phyloP scores from a whole-genome alignment of 2,329 filamentous ascomycete species.

The Fusarium continuum region DNA sequence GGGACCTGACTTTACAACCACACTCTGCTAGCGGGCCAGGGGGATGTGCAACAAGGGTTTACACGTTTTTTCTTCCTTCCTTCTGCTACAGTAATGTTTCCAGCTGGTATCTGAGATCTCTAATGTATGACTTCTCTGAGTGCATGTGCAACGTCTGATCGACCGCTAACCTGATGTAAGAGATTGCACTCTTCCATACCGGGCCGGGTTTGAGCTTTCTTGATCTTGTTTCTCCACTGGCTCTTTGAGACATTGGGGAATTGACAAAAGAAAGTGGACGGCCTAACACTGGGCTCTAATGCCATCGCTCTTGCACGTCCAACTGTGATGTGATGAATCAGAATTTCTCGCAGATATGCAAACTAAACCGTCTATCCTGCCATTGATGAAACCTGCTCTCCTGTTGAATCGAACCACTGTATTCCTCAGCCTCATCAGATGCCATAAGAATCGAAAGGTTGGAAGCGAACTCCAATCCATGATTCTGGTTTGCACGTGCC shows the following conservation, averaged over 20 bases:
- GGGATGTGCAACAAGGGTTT: conserved; percentile 41
- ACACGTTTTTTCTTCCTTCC: conserved; percentile 23
- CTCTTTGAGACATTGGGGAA: neutral
- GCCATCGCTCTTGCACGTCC: neutral
- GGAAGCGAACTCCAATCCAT: conserved; percentile 27
- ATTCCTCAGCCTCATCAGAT: conserved; percentile 41
- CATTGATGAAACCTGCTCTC: conserved; percentile 23
- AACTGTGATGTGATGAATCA: conserved; percentile 33
- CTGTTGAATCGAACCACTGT: conserved; percentile 37
- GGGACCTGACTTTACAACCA: conserved; percentile 24
- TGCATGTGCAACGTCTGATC: conserved; percentile 39
- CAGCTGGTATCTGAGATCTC: conserved; percentile 30
- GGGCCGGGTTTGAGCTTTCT: conserved; percentile 36
- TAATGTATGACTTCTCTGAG: conserved; percentile 15
- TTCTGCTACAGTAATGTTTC: conserved; percentile 16
- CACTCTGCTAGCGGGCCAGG: conserved; percentile 32
- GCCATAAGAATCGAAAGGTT: conserved; percentile 41
- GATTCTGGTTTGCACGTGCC: conserved; percentile 13
- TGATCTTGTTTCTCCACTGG: conserved; percentile 8
- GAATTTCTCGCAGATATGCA: neutral
- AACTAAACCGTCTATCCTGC: conserved; percentile 1
- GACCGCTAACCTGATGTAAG: conserved; percentile 34
- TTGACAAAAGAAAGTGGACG: conserved; percentile 7
- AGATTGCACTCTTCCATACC: conserved; percentile 33
- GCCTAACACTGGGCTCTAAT: too few relatives aligned